Conservation (phyloP, 805 yeast species). For the Dipodascus albidus region DNA sequence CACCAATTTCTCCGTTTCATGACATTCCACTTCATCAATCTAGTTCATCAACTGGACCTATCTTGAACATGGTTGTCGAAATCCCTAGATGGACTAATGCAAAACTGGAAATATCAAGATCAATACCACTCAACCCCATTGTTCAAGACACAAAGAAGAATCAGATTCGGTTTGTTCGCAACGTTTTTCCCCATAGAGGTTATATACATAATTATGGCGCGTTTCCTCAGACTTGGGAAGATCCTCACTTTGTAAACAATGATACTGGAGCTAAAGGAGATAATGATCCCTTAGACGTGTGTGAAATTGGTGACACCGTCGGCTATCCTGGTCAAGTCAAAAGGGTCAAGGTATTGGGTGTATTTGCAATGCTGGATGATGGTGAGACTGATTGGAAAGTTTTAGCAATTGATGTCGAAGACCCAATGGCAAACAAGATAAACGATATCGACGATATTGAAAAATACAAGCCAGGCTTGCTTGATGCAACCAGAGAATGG, state of each 20-base stretch:
- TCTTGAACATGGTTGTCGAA: slow-evolving; percentile 74
- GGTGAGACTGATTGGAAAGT: slow-evolving; percentile 97
- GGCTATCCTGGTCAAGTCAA: slow-evolving; percentile 58
- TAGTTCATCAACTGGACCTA: slow-evolving; percentile 70
- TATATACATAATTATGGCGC: slow-evolving; percentile 70
- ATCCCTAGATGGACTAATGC: slow-evolving; percentile 88
- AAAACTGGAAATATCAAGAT: slow-evolving; percentile 63
- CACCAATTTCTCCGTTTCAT: slow-evolving; percentile 70
- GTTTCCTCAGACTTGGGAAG: slow-evolving; percentile 82
- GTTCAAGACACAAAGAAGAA: slow-evolving; percentile 72
- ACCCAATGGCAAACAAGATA: slow-evolving; percentile 50
- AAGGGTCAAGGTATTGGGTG: slow-evolving; percentile 86
- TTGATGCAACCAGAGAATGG: slow-evolving; percentile 64
- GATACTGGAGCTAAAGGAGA: slow-evolving; percentile 59
- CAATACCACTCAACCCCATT: slow-evolving; percentile 57
- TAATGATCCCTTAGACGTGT: slow-evolving; percentile 89
- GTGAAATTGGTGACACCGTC: slow-evolving; percentile 68
- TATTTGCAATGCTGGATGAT: slow-evolving; percentile 90
- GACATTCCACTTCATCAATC: slow-evolving; percentile 78
- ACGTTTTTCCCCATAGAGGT: slow-evolving; percentile 74
- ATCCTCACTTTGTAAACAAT: slow-evolving; percentile 47
- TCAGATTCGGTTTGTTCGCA: slow-evolving; percentile 60
- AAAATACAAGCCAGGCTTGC: slow-evolving; percentile 54
- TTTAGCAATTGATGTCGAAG: slow-evolving; percentile 55
- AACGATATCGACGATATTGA: slow-evolving; percentile 61